A percentile compares a stretch with the other conserved stretches of the same genome.
Evolutionary conservation across 2,329 filamentous ascomycete species (phyloP).

Genomic region (Alternaria postmessia): DNA sequence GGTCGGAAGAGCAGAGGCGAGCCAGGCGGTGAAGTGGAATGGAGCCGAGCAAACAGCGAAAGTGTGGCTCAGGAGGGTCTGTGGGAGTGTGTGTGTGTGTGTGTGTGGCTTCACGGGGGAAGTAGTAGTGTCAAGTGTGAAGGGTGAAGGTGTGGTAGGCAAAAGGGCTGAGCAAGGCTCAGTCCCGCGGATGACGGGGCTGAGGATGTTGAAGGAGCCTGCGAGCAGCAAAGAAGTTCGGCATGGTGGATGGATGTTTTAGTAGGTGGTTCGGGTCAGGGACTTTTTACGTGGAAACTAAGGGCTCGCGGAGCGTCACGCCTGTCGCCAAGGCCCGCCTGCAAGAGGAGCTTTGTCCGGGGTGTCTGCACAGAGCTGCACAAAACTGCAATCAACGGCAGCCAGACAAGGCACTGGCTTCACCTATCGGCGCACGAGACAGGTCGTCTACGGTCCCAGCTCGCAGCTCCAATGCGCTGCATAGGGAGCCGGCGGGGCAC

Average conservation of each 20-base stretch:
- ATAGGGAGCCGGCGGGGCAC: constrained; percentile 25
- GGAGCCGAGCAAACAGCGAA: constrained; percentile 39
- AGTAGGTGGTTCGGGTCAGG: constrained; percentile 44
- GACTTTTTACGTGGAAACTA: constrained; percentile 41
- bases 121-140: constrained; percentile 40
- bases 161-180: constrained; percentile 46
- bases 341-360: constrained; percentile 26
- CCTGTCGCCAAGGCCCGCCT: constrained; percentile 27
- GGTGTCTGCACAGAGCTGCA: constrained; percentile 12
- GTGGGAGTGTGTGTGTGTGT: neutral
- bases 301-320: constrained; percentile 27
- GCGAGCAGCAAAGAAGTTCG: constrained; percentile 49
- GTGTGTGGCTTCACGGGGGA: constrained; percentile 15
- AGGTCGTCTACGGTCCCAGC: neutral
- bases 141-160: constrained; percentile 5
- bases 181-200: constrained; percentile 61
- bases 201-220: constrained; percentile 57
- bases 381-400: constrained; percentile 8
- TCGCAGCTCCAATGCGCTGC: constrained; percentile 7
- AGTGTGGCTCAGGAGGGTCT: neutral
- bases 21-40: constrained; percentile 35
- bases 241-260: constrained; percentile 51
- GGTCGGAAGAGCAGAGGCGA: constrained; percentile 26
- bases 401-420: constrained; percentile 5
- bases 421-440: constrained; percentile 2